A percentile compares a stretch with the other conserved stretches of the same genome.
Conservation (phyloP, 371 early-diverging fungal species). For the Circinella umbellata region DNA sequence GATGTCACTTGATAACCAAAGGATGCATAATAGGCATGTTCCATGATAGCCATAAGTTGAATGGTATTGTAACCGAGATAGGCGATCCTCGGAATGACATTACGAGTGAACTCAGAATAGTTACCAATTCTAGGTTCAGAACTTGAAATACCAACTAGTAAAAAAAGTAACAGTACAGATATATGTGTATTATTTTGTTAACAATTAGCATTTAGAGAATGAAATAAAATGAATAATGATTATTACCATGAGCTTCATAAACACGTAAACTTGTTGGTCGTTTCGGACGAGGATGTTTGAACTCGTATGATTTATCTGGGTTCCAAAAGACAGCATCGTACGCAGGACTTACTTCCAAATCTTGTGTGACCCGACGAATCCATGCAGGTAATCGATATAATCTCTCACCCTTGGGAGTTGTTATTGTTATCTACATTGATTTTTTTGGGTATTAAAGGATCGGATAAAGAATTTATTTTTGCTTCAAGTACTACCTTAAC, state of each 20-base stretch:
- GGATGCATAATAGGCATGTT: slow-evolving; percentile 98
- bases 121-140: slow-evolving; percentile 83
- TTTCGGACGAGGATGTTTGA: slow-evolving; percentile 74
- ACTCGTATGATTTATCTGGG: slow-evolving; percentile 75
- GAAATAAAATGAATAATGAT: background rate
- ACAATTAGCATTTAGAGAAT: background rate
- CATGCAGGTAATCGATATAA: slow-evolving; percentile 93
- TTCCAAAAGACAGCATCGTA: slow-evolving; percentile 96
- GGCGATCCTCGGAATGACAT: slow-evolving; percentile 88
- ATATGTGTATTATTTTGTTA: too few relatives aligned
- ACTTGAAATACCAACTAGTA: slow-evolving; percentile 89
- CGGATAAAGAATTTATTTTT: background rate
- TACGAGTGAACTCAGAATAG: slow-evolving; percentile 86
- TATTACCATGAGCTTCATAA: slow-evolving; percentile 89
- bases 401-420: slow-evolving; percentile 72
- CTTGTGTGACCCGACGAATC: slow-evolving; percentile 86
- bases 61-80: slow-evolving; percentile 92
- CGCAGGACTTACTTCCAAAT: slow-evolving; percentile 74
- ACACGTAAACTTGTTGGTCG: slow-evolving; percentile 74
- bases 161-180: too few relatives aligned
- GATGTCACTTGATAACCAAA: slow-evolving; percentile 98
- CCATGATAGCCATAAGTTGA: slow-evolving; percentile 98
- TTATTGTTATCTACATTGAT: slow-evolving; percentile 69
- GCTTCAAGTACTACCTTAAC: slow-evolving; percentile 69
- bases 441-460: background rate